Evolutionary conservation across 2,329 filamentous ascomycete species (phyloP), one percentile per base, ranked within the genome.

Genomic region (Remersonia thermophila): DNA sequence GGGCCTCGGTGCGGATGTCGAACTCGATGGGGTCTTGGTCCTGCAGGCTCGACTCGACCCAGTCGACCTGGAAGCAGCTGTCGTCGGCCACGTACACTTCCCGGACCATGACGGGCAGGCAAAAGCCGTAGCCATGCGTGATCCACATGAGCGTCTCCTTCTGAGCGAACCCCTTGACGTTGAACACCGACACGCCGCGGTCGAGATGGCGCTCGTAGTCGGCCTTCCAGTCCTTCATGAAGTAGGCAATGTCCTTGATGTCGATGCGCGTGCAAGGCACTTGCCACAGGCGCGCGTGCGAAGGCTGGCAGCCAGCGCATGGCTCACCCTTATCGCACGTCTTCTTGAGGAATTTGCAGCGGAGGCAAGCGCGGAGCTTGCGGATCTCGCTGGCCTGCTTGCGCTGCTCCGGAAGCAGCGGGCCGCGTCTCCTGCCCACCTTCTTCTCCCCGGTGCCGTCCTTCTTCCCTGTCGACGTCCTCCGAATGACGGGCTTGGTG

Each of bases 201-300:
- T 76, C 82, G 49, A 91, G 74, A 56, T 95, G 87, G 49, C 86
- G 80, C 63, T 94, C 86, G 52, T 91, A 94, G 58, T 96, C 89
- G 30, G 86, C 87, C 63, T 89, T 93, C 87, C 87, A 96, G 60
- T 95, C 89, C 69, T 95, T 95, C 83, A 95, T 91, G 68, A 96
- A 96, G 61, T 93, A 94, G 30, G 78, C 83, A 52, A 96, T 93
- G 53, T 96, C 89, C 71, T 94, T 95, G 69, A 96, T 96, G 59
- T 95, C 89, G 54, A 95, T 94, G 43, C 89, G 83, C 28, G 89
- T 96, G 69, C 89, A 96, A 42, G 89, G 89, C 30, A 96, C 89
- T 63, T 95, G 87, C 89, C 89, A 96, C 35, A 96, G 70, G 46
- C 89, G 80, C 45, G 89, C 89, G 59, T 96, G 89, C 14, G 87